A percentile compares a stretch with the other conserved stretches of the same genome.
Evolutionary conservation across 2,329 filamentous ascomycete species (phyloP).

Genomic region (Sporothrix humicola): DNA sequence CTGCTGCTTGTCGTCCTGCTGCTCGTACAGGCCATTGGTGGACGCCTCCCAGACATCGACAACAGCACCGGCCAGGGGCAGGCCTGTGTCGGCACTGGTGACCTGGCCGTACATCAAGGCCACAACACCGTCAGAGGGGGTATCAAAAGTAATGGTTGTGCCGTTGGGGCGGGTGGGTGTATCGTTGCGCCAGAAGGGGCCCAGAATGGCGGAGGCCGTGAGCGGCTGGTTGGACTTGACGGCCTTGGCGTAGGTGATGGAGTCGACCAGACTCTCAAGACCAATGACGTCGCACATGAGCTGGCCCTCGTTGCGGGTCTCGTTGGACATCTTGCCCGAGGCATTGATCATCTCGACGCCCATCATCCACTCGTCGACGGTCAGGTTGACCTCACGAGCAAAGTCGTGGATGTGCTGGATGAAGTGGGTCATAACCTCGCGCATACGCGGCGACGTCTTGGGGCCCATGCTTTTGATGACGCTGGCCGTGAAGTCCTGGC

Average conservation of each 20-base stretch:
- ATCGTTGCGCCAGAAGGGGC: conserved; percentile 70
- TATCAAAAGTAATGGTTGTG: conserved; percentile 56
- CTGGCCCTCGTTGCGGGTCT: conserved; percentile 67
- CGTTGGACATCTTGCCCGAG: conserved; percentile 63
- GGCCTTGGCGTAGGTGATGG: conserved; percentile 66
- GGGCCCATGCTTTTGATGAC: conserved; percentile 70
- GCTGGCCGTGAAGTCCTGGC: conserved; percentile 61
- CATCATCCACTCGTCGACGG: conserved; percentile 69
- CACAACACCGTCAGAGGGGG: conserved; percentile 49
- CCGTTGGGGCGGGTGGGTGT: conserved; percentile 64
- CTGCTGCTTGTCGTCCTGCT: conserved; percentile 62
- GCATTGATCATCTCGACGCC: conserved; percentile 67
- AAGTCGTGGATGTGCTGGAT: conserved; percentile 72
- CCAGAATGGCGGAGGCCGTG: conserved; percentile 63
- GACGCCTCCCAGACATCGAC: conserved; percentile 70
- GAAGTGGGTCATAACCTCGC: conserved; percentile 62
- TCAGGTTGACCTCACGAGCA: conserved; percentile 69
- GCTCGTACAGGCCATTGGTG: conserved; percentile 68
- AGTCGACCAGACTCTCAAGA: conserved; percentile 66
- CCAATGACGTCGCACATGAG: conserved; percentile 67
- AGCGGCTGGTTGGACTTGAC: conserved; percentile 50
- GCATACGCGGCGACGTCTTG: conserved; percentile 63
- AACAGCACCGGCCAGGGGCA: conserved; percentile 60
- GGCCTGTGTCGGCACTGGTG: conserved; percentile 51
- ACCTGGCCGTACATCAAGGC: conserved; percentile 60